These are phyloP conservation scores for Colletotrichum sp. DNA, from an alignment of 2,329 filamentous ascomycete genomes.

Conservation along the genomic window DNA sequence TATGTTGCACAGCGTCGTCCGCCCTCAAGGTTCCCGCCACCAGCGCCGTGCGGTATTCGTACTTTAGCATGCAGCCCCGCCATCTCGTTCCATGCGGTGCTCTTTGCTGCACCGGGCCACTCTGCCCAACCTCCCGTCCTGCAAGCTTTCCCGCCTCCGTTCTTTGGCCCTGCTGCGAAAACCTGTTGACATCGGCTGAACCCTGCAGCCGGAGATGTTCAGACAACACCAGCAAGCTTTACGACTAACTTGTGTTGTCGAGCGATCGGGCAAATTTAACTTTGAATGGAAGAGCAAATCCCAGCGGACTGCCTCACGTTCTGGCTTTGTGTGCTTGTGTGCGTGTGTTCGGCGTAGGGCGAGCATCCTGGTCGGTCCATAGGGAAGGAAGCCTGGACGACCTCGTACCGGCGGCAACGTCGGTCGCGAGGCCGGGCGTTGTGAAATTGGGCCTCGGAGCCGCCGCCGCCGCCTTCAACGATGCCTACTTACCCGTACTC, in stretches of 20 bases:
- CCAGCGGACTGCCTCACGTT: not conserved
- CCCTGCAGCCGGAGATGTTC: not conserved
- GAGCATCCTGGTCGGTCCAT: not conserved
- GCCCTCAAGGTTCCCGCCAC: slow-evolving; percentile 6
- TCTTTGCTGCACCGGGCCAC: not conserved
- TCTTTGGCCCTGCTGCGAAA: not conserved
- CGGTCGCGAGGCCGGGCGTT: not conserved
- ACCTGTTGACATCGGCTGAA: not conserved
- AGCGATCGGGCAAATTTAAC: not conserved
- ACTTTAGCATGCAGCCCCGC: not conserved
- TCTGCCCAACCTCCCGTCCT: slow-evolving; percentile 6
- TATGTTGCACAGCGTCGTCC: not conserved
- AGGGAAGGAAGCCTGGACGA: not conserved
- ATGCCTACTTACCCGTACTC: not conserved
- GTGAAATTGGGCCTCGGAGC: slow-evolving; percentile 3
- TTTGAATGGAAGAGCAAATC: not conserved
- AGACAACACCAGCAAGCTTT: not conserved
- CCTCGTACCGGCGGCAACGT: slow-evolving; percentile 5
- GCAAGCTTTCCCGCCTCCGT: not conserved
- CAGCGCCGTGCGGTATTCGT: not conserved
- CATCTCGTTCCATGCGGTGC: not conserved
- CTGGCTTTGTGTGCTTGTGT: not conserved
- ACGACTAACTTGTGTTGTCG: not conserved
- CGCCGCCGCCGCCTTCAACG: not conserved
- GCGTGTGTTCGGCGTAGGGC: not conserved